Conservation (phyloP, 305 asterid genomes). For the Fraxinus baroniana region DNA sequence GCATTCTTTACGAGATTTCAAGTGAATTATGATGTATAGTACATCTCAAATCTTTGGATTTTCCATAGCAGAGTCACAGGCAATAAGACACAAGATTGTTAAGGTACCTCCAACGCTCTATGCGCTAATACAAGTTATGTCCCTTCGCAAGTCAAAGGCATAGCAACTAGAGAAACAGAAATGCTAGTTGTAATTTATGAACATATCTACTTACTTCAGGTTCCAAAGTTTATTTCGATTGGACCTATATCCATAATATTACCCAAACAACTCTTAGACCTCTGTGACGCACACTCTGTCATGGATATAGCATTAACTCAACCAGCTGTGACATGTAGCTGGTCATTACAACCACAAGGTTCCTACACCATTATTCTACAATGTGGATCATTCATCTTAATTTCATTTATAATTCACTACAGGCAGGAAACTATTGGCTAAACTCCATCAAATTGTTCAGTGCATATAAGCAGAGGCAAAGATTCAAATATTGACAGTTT, state of each 20-base stretch:
- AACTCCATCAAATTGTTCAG: neutral
- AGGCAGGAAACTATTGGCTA: neutral
- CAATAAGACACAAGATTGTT: neutral
- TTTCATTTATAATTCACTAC: neutral
- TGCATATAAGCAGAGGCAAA: neutral
- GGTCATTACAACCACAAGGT: neutral
- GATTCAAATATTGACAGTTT: neutral
- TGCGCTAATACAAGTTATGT: neutral
- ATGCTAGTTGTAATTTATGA: neutral
- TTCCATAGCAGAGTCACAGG: neutral
- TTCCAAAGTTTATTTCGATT: neutral
- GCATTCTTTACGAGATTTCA: neutral
- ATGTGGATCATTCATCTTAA: neutral
- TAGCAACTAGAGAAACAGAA: neutral
- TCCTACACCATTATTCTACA: neutral
- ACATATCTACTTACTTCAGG: neutral
- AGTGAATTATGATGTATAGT: neutral
- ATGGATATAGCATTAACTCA: neutral
- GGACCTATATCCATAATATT: neutral
- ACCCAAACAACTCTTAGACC: neutral
- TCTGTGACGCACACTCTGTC: neutral
- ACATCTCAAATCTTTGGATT: neutral
- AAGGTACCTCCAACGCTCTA: neutral
- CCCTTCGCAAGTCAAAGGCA: neutral
- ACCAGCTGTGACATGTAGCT: neutral